These are phyloP conservation scores for Proliferodiscus dingleyae DNA, from an alignment of 2,329 filamentous ascomycete species.

Conservation along the genomic window DNA sequence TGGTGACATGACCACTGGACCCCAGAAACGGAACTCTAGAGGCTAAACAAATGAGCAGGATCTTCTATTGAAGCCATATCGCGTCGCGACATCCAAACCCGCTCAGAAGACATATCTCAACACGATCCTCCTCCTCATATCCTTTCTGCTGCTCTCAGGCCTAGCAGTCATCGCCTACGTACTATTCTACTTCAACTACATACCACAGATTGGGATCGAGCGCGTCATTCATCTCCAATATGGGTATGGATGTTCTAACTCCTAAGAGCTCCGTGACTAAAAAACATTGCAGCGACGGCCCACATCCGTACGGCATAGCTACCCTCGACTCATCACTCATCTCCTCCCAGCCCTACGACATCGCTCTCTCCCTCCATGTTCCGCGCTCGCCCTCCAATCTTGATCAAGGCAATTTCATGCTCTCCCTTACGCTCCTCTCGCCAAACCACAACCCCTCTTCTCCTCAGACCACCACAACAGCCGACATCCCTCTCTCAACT, in stretches of 20 bases:
- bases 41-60: slow-evolving; percentile 36
- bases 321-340: slow-evolving; percentile 47
- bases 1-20: slow-evolving; percentile 6
- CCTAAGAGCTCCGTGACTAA: background rate
- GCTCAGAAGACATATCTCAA: slow-evolving; percentile 62
- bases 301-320: slow-evolving; percentile 30
- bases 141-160: slow-evolving; percentile 50
- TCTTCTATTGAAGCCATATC: slow-evolving; percentile 48
- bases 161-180: slow-evolving; percentile 57
- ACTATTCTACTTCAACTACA: slow-evolving; percentile 64
- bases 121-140: slow-evolving; percentile 36
- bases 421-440: slow-evolving; percentile 67
- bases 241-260: slow-evolving; percentile 38
- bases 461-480: slow-evolving; percentile 14
- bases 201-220: slow-evolving; percentile 59
- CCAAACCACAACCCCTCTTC: slow-evolving; percentile 30
- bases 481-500: too few relatives aligned
- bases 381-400: slow-evolving; percentile 75
- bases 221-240: slow-evolving; percentile 63
- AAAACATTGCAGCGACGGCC: slow-evolving; percentile 33
- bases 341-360: slow-evolving; percentile 76
- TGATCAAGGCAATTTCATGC: slow-evolving; percentile 88
- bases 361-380: slow-evolving; percentile 68
- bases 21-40: slow-evolving; percentile 1
- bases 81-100: slow-evolving; percentile 52